Evolutionary conservation across 2,329 filamentous ascomycete genomes (phyloP).

Genomic region (Alternaria sp.): DNA sequence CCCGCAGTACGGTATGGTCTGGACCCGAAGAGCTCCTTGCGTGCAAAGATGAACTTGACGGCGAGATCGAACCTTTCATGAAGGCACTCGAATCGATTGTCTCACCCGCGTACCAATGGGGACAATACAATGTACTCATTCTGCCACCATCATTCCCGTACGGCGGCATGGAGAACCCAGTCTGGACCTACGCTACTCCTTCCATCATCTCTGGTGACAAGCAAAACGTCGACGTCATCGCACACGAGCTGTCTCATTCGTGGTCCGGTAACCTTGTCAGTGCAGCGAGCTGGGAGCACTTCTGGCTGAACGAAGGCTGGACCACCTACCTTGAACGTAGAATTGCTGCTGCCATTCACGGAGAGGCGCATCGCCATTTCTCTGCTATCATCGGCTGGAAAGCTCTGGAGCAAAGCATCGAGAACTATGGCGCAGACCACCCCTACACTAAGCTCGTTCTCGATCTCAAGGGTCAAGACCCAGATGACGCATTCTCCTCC

Average conservation of each 20-base stretch:
- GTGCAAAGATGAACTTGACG: slow-evolving; percentile 91
- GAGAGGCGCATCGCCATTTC: slow-evolving; percentile 88
- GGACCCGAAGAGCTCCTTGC: slow-evolving; percentile 85
- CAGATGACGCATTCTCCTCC: slow-evolving; percentile 93
- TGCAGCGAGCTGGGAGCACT: slow-evolving; percentile 83
- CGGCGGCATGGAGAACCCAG: slow-evolving; percentile 83
- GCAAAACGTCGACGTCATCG: slow-evolving; percentile 95
- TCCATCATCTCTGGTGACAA: slow-evolving; percentile 85
- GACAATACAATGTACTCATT: slow-evolving; percentile 91
- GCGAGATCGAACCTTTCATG: slow-evolving; percentile 91
- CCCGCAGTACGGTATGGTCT: slow-evolving; percentile 83
- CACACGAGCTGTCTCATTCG: slow-evolving; percentile 78
- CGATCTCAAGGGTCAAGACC: slow-evolving; percentile 87
- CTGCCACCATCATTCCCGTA: slow-evolving; percentile 77
- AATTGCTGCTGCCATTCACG: slow-evolving; percentile 79
- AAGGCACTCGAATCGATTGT: slow-evolving; percentile 81
- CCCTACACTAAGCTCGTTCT: slow-evolving; percentile 93
- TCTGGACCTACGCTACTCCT: slow-evolving; percentile 94
- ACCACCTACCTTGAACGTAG: slow-evolving; percentile 93
- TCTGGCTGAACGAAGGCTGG: slow-evolving; percentile 81
- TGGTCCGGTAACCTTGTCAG: slow-evolving; percentile 92
- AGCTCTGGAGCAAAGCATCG: slow-evolving; percentile 80
- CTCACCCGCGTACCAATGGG: slow-evolving; percentile 86
- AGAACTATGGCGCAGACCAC: slow-evolving; percentile 81
- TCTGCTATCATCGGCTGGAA: slow-evolving; percentile 98